A percentile compares a stretch with the other conserved stretches of the same genome.
Conservation (phyloP, 306 rosid genomes). For the Cucumis sativus region DNA sequence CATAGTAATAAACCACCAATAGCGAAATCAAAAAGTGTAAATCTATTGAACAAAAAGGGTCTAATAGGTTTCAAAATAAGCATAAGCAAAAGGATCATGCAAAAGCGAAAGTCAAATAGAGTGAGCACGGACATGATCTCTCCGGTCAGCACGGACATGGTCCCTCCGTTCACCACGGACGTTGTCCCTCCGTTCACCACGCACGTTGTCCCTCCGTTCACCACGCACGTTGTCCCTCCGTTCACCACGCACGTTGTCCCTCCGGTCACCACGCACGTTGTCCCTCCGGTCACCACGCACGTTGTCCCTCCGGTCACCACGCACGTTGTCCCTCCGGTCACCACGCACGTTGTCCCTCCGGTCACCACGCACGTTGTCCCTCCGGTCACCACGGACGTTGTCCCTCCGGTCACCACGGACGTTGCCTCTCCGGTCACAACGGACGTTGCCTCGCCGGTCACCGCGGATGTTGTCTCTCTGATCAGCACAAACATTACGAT, state of each 20-base stretch:
- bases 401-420: too few species aligned
- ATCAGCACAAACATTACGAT: background rate
- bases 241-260: background rate
- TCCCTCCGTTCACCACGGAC: too few species aligned
- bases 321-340: background rate
- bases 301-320: background rate
- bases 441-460: background rate
- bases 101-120: too few species aligned
- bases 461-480: slow-evolving; percentile 4
- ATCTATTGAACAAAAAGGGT: slow-evolving; percentile 17
- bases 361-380: too few species aligned
- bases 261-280: background rate
- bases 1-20: slow-evolving; percentile 16
- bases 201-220: too few species aligned
- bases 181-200: too few species aligned
- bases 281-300: background rate
- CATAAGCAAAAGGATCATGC: too few species aligned
- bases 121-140: too few species aligned
- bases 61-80: too few species aligned
- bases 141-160: too few species aligned
- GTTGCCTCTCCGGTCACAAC: background rate
- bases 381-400: too few species aligned
- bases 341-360: too few species aligned
- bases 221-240: background rate
- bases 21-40: slow-evolving; percentile 18